Evolutionary conservation across 257 asterid genomes (phyloP), one percentile per base, ranked within the genome.

Genomic region (Solanum medicagineum): DNA sequence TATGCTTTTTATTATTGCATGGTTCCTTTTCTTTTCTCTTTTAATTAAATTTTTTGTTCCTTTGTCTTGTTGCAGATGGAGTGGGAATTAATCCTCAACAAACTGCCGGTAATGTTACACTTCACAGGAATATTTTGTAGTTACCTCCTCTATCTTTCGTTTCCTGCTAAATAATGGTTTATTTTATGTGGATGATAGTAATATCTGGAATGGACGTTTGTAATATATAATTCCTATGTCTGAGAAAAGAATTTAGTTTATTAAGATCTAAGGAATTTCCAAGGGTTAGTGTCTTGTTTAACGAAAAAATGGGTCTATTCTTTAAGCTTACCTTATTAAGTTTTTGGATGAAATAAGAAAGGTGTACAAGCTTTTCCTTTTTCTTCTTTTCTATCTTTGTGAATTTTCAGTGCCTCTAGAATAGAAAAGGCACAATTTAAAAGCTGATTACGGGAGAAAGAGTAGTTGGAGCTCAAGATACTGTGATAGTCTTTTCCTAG

Each of bases 51-150:
- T 4, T 77, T 68, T 74, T 16, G 56, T 24, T 20, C n/a, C 69
- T 77, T 26, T 49, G 47, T 51, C 45, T 51, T 51, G 62, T 77
- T 24, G 6, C 92, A 96, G 99, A 94, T 93, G 99, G 99, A 65
- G 98, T 96, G 56, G 99, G 98, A 90, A 96, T 96, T 85, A 96
- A 93, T 90, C 99, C 98, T 83, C 97, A 96, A 60, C 99, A 96
- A 87, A 94, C 97, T 93, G 99, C 98, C 91, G 99, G 99, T 96
- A 89, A 44, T 86, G 85, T 75, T 3, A 11, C n/a, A 62, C 42
- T 85, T 63, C 19, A n/a, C 79, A 55, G 10, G 83, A 83, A 24
- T 85, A 29, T 71, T 40, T 73, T 77, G 15, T 26, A 49, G 63
- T 51, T 77, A 49, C 63, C 24, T 51, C 47, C 1, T 19, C 19